Evolutionary conservation across 306 rosid genomes (phyloP), one percentile per base, ranked within the genome.

Genomic region (Sechiopsis laciniata): DNA sequence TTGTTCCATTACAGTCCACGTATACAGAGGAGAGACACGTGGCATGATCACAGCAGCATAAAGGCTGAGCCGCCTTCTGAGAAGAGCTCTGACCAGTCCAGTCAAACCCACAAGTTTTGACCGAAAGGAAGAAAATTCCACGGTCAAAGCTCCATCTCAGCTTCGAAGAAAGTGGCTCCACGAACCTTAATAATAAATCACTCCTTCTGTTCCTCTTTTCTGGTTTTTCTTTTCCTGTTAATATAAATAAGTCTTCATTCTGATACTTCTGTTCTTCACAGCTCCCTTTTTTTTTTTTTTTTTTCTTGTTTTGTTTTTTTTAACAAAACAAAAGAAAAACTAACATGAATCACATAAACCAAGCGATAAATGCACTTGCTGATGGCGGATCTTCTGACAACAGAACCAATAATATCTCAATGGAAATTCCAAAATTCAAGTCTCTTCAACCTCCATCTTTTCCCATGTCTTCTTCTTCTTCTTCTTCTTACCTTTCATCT

Each of bases 51-150:
- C 21, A 22, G 53, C 40, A 42, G 22, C 19, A 21, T 10, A 73
- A 37, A 50, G 53, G 53, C 52, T 72, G 8, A 57, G 76, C 76
- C 76, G 76, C 76, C 76, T 57, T 37, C 76, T 40, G 8, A 42
- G 64, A 73, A 35, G 50, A n/a, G n/a, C 22, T 10, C 24, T 15
- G 84, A 53, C 80, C 32, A 80, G 91, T 78, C 88, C 77, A 85
- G 96, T 94, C 99, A 94, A 88, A 94, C 72, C 90, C 95, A 85
- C 97, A 85, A 85, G 71, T 66, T 83, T 86, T 88, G 97, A 90
- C 97, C 87, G 10, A 61, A 58, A 3, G 1, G 52, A 4, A 3
- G 0, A 11, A 16, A 10, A 79, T 94, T 94, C 99, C 73, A 89
- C 95, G 78, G 97, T 94, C 99, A 94, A 87, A 94, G 80, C 74